These are phyloP conservation scores for Coemansia sp. DNA, from an alignment of 192 early-diverging fungal species.

Conservation along the genomic window DNA sequence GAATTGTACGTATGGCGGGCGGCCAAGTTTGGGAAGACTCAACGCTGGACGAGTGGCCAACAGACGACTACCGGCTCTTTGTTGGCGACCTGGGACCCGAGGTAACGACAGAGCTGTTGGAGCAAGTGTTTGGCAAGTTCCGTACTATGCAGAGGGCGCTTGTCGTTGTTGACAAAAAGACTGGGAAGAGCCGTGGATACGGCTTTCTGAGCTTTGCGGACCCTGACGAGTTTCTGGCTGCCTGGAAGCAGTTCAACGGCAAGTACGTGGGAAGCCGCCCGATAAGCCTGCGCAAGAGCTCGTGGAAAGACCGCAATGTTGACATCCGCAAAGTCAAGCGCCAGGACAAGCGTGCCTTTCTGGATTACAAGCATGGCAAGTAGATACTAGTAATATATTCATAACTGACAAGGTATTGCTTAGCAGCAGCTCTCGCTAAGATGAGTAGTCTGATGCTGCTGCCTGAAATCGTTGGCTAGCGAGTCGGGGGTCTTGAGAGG, in stretches of 20 bases:
- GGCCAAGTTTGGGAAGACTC: conserved; percentile 94
- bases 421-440: conserved; percentile 46
- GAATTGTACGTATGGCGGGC: conserved; percentile 76
- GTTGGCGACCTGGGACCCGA: conserved; percentile 94
- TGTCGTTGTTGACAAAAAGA: conserved; percentile 83
- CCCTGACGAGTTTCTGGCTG: conserved; percentile 86
- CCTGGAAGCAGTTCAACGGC: conserved; percentile 95
- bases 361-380: conserved; percentile 32
- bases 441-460: conserved; percentile 23
- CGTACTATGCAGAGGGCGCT: conserved; percentile 74
- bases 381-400: neutral
- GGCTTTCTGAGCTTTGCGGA: conserved; percentile 93
- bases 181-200: conserved; percentile 85
- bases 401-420: neutral
- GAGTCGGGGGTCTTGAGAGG: conserved; percentile 16
- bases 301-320: conserved; percentile 85
- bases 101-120: conserved; percentile 78
- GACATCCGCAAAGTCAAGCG: conserved; percentile 61
- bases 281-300: conserved; percentile 90
- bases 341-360: conserved; percentile 35
- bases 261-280: conserved; percentile 96
- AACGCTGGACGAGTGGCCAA: conserved; percentile 82
- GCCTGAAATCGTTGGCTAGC: neutral
- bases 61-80: conserved; percentile 90
- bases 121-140: conserved; percentile 83